Conservation (phyloP, 208 protist genomes). For the Acanthamoeba polyphaga region DNA sequence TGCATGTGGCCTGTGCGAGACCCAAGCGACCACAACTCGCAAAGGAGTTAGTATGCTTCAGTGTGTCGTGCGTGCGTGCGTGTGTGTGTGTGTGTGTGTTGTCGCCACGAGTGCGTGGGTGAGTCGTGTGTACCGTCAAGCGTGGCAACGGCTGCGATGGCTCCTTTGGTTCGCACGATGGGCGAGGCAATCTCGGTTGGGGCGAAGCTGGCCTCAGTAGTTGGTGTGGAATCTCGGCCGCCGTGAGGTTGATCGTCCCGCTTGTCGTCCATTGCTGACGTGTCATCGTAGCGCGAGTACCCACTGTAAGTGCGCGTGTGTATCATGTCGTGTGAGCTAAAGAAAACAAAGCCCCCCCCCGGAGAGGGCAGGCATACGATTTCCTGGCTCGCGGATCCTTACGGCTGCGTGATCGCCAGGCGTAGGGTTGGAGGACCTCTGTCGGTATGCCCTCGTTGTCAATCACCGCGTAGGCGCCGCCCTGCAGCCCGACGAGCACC, state of each 20-base stretch:
- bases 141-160: conserved; percentile 13
- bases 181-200: conserved; percentile 3
- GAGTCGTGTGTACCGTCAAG: not conserved
- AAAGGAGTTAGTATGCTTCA: no score
- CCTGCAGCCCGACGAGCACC: conserved; percentile 29
- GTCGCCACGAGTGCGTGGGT: no score
- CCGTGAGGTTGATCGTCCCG: not conserved
- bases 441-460: not conserved
- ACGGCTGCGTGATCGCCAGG: not conserved
- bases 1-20: not conserved
- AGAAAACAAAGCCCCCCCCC: not conserved
- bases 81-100: no score
- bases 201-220: conserved; percentile 9
- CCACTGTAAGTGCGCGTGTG: not conserved
- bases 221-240: not conserved
- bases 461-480: conserved; percentile 32
- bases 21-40: not conserved
- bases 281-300: not conserved
- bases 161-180: not conserved
- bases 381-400: not conserved
- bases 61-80: no score
- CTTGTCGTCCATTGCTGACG: not conserved
- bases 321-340: not conserved
- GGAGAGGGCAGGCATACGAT: not conserved
- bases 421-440: not conserved